phyloP scores from a whole-genome alignment of 352 stramenopile species.

The Phytophthora ramorum region DNA sequence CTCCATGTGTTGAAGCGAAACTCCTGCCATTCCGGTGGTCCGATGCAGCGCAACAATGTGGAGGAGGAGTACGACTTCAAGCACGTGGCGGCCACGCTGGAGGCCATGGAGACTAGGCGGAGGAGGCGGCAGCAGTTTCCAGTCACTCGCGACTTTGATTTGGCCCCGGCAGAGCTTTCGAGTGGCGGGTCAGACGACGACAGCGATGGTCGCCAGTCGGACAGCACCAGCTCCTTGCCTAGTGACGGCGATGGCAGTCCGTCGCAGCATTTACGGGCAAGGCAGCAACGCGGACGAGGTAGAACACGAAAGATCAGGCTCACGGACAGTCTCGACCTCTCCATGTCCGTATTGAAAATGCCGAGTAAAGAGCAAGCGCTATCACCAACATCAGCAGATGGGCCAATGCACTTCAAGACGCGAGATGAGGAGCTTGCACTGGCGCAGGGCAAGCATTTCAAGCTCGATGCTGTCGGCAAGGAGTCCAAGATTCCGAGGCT shows the following conservation, averaged over 20 bases:
- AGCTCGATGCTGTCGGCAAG: neutral
- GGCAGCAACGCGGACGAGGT: neutral
- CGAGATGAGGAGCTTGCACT: neutral
- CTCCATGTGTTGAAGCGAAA: constrained; percentile 24
- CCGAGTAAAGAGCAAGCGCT: neutral
- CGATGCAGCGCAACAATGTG: neutral
- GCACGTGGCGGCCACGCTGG: constrained; percentile 47
- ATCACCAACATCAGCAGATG: neutral
- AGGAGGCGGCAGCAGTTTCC: neutral
- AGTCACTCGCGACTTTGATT: constrained; percentile 34
- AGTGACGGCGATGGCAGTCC: constrained; percentile 17
- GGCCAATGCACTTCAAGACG: too few relatives aligned
- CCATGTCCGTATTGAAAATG: constrained; percentile 53
- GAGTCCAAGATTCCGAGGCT: constrained; percentile 36
- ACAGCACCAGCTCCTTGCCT: constrained; percentile 23
- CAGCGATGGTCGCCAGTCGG: constrained; percentile 24
- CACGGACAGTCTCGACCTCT: constrained; percentile 69
- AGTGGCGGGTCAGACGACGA: constrained; percentile 30
- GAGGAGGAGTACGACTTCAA: constrained; percentile 51
- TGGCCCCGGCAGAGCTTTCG: constrained; percentile 28
- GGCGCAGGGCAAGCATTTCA: neutral
- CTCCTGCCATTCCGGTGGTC: neutral
- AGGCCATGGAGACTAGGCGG: constrained; percentile 24
- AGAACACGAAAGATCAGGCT: constrained; percentile 28
- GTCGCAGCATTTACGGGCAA: neutral